phyloP scores from a whole-genome alignment of 108 stramenopile genomes.

The Pseudonitzschia delicatissima region DNA sequence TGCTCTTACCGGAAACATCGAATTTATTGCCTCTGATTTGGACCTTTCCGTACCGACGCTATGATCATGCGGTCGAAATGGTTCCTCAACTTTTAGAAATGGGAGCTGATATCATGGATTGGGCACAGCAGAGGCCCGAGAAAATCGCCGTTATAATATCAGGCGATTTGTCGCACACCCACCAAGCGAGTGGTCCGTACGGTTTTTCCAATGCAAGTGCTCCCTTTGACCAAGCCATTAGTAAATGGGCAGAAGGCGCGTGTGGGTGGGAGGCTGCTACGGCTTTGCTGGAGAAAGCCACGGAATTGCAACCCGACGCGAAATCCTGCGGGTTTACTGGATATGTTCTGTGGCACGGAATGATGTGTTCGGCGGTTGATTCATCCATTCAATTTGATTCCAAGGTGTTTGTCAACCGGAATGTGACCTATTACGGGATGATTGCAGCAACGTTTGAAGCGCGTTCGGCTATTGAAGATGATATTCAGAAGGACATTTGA shows the following conservation, averaged over 20 bases:
- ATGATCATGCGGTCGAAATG: conserved; percentile 29
- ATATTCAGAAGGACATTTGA: too few species aligned
- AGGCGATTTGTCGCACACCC: conserved; percentile 48
- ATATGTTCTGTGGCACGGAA: conserved; percentile 41
- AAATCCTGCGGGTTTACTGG: conserved; percentile 45
- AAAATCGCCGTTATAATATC: conserved; percentile 29
- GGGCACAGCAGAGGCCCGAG: conserved; percentile 16
- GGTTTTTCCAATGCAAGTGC: conserved; percentile 37
- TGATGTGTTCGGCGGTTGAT: background rate
- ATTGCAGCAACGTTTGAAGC: conserved; percentile 26
- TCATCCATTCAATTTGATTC: background rate
- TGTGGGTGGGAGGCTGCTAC: background rate
- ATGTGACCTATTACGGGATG: conserved; percentile 55
- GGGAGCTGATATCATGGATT: conserved; percentile 20
- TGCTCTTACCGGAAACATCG: background rate
- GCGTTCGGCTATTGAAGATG: too few species aligned
- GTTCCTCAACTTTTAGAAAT: conserved; percentile 29
- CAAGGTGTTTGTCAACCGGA: conserved; percentile 25
- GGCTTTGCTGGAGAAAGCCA: conserved; percentile 25
- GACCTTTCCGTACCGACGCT: conserved; percentile 33
- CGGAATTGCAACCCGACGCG: conserved; percentile 24
- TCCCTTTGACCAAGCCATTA: conserved; percentile 34
- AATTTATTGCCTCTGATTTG: conserved; percentile 28
- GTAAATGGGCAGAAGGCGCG: conserved; percentile 28
- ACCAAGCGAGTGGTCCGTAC: conserved; percentile 39